Evolutionary conservation across 805 yeast species (phyloP), one percentile per base, ranked within the genome.

Genomic region (Jamesozyma rosinii): DNA sequence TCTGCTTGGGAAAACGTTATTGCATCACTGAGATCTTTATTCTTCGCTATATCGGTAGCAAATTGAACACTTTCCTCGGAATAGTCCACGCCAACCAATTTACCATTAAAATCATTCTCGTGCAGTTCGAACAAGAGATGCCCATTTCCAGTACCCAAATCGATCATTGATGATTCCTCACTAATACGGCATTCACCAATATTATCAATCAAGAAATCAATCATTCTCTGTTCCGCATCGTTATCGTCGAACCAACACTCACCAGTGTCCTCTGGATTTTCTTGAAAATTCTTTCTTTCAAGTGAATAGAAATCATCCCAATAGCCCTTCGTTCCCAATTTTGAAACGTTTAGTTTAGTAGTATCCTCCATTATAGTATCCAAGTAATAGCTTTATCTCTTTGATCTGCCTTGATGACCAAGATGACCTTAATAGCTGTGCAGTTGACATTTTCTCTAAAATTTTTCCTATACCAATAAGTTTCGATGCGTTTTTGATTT

Each of bases 101-200:
- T 63, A 4, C 79, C 81, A 39, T 72, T 70, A 49, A 76, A 74
- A 0, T 82, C 81, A 42, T 83, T 86, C 41, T 83, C 79, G 42
- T 60, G 55, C 27, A 92, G 59, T 44, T 81, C 75, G 52, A 90
- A 84, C 24, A 92, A 58, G 22, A 92, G 66, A 58, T 87, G 96
- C 0, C 98, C 98, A 63, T 92, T 92, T 1, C 98, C 99, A 0
- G 98, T 89, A 1, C 99, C 99, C 32, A 92, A 67, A 62, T 90
- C 98, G 18, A 84, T 64, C 40, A 89, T 70, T 1, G 64, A 62
- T 1, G 73, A 54, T 1, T 57, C 49, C 2, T 58, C 60, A 6
- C 53, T 29, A 46, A 71, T 63, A 1, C 45, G 43, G 14, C 56
- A 54, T 15, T 61, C 59, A 2, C 70, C 70, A 3, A 74, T 36